Conservation (phyloP, 345 rosid species). For the Geranium rotundifolium region DNA sequence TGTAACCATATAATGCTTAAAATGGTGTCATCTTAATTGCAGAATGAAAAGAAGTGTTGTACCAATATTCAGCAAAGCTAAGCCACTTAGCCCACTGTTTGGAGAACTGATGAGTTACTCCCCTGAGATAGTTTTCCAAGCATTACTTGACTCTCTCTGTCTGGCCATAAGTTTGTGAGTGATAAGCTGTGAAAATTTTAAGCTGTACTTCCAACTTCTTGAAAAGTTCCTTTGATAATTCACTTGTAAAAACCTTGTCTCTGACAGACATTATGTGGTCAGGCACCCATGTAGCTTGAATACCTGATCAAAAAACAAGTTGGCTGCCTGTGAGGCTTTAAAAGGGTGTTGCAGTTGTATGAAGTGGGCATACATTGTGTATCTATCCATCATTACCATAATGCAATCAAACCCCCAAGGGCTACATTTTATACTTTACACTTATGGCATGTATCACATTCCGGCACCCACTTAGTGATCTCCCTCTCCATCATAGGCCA, state of each 20-base stretch:
- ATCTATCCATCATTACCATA: too few species aligned
- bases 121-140: not conserved
- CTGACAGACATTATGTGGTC: not conserved
- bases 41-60: not conserved
- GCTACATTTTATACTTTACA: too few species aligned
- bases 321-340: too few species aligned
- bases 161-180: not conserved
- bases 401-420: too few species aligned
- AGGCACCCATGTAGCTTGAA: not conserved
- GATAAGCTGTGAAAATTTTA: not conserved
- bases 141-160: not conserved
- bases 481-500: too few species aligned
- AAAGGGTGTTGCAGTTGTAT: too few species aligned
- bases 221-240: not conserved
- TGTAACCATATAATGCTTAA: not conserved
- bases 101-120: not conserved
- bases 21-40: not conserved
- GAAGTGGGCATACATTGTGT: too few species aligned
- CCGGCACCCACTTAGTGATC: too few species aligned
- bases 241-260: not conserved
- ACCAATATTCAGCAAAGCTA: not conserved
- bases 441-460: too few species aligned
- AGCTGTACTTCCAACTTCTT: not conserved
- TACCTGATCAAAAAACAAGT: not conserved
- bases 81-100: too few species aligned